Conservation (phyloP, 768 basidiomycete genomes). For the Kwoniella bestiolae region DNA sequence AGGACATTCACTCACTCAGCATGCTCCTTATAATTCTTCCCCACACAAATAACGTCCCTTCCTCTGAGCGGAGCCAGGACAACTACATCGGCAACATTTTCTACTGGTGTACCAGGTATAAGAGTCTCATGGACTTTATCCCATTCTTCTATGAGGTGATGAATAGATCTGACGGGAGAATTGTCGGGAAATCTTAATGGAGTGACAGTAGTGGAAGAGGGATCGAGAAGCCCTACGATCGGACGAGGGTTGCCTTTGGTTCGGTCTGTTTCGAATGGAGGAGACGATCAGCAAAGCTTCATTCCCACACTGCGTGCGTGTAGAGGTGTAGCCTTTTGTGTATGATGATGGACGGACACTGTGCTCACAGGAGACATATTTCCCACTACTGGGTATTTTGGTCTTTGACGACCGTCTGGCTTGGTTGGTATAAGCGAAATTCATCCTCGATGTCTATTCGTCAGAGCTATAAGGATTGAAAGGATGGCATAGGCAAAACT, state of each 20-base stretch:
- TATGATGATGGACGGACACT: neutral
- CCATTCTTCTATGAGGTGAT: slow-evolving; percentile 43
- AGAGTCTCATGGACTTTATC: slow-evolving; percentile 26
- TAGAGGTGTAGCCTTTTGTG: neutral
- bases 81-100: slow-evolving; percentile 38
- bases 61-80: slow-evolving; percentile 43
- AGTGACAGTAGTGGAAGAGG: slow-evolving; percentile 11
- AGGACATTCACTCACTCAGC: slow-evolving; percentile 25
- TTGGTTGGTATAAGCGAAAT: slow-evolving; percentile 17
- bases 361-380: slow-evolving; percentile 19
- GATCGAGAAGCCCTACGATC: slow-evolving; percentile 28
- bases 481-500: too few species aligned
- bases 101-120: slow-evolving; percentile 62
- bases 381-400: slow-evolving; percentile 18
- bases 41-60: slow-evolving; percentile 48
- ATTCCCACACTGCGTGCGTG: too few species aligned
- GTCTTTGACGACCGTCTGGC: slow-evolving; percentile 19
- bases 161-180: slow-evolving; percentile 24
- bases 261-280: slow-evolving; percentile 27
- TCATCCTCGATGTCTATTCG: too few species aligned
- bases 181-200: slow-evolving; percentile 28
- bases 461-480: too few species aligned
- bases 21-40: slow-evolving; percentile 49
- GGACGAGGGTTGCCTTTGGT: slow-evolving; percentile 22
- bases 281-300: too few species aligned